Base-by-base conservation (phyloP, 352 stramenopile species). In the Globisporangium heterothallicum region DNA sequence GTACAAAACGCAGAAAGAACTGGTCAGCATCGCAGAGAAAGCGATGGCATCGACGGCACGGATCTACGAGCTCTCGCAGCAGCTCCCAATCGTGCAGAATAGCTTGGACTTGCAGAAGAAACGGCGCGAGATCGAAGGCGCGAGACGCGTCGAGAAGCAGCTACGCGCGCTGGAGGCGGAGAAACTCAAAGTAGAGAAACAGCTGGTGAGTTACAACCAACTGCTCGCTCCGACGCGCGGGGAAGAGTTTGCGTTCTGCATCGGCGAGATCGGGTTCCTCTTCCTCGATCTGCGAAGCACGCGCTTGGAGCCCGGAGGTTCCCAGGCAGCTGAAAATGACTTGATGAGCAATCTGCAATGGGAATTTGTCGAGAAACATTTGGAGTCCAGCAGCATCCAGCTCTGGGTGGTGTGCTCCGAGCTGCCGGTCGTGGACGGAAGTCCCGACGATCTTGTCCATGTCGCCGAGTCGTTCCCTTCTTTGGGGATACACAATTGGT, bases 61-160 rank as follows among this genome's bases (percentile, higher is more conserved):
- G 4, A 76, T 86, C 22, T 73, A 72, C 32, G 56, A 66, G 32
- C 47, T 85, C 14, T 43, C 53, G 7, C 54, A 45, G 14, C 68
- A 89, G 53, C 74, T 87, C 9, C 58, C 61, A 1, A 61, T 72
- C 6, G 59, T 58, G 0, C 52, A 63, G 4, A 60, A 59, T 19
- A 66, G 84, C 1, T 48, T 88, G 8, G 72, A 79, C 41, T 21
- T 79, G 14, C 74, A 84, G 26, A 88, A 93, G 48, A 74, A 84
- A 26, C 66, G 74, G 14, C 71, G 70, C 35, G 79, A 88, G 18
- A 81, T 88, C 46, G 79, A 87, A 56, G 64, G 58, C 4, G 72
- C 74, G 12, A 63, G 78, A 6, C 71, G 78, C 9, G 71, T 78
- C 12, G 79, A 90, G 53, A 70, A 72, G 36, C 74, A 79, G n/a